phyloP scores from a whole-genome alignment of 805 yeast species.

The Metschnikowia santaceciliae region DNA sequence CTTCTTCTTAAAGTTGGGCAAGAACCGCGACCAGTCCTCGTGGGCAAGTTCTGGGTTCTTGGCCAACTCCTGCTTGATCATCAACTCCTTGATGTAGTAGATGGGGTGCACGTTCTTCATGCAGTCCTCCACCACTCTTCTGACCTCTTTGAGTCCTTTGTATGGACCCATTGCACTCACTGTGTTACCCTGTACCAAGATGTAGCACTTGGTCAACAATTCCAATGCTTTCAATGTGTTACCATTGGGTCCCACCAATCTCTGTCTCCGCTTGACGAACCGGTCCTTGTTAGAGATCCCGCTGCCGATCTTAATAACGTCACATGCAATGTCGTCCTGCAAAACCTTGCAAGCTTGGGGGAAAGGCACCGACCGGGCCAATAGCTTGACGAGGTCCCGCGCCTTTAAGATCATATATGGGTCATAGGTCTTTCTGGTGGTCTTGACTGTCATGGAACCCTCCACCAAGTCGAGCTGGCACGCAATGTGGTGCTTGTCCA shows the following conservation, averaged over 20 bases:
- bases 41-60: conserved; percentile 92
- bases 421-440: conserved; percentile 92
- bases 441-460: conserved; percentile 95
- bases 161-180: conserved; percentile 96
- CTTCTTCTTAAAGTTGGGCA: conserved; percentile 95
- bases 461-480: conserved; percentile 88
- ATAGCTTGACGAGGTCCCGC: conserved; percentile 85
- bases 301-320: conserved; percentile 91
- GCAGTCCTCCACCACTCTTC: conserved; percentile 96
- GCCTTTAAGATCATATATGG: conserved; percentile 93
- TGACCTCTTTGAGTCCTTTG: conserved; percentile 85
- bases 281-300: conserved; percentile 87
- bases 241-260: conserved; percentile 95
- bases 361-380: conserved; percentile 94
- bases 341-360: conserved; percentile 93
- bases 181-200: conserved; percentile 95
- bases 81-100: conserved; percentile 92
- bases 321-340: conserved; percentile 92
- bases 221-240: conserved; percentile 95
- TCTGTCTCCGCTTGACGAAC: conserved; percentile 91
- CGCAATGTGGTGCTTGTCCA: conserved; percentile 71
- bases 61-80: conserved; percentile 94
- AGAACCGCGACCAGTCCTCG: conserved; percentile 95
- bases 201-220: conserved; percentile 90
- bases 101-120: conserved; percentile 98